Base-by-base conservation (phyloP, 2,329 filamentous ascomycete species). In the Didymella pomorum region DNA sequence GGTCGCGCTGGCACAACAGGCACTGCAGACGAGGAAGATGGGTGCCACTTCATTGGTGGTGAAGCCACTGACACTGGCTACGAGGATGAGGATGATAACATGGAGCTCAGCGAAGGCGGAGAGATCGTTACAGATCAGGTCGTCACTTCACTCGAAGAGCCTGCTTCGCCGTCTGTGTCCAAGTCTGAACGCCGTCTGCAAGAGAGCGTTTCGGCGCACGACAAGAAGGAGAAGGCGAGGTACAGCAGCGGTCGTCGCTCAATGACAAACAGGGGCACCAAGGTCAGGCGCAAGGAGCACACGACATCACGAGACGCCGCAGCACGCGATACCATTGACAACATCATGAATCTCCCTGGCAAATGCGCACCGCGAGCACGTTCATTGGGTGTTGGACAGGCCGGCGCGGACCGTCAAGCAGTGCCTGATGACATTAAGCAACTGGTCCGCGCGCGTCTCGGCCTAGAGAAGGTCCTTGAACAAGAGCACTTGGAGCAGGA, bases 51-150 rank as follows among this genome's bases (percentile, higher is more conserved):
- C 4, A n/a, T 35, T 12, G 46, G 57, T 16, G 53, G 60, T 28
- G 63, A 69, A 50, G 29, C 20, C 18, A 43, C 60, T 2, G 53
- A 50, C 26, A 20, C 50, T 5, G 64, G 63, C 1, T 67, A 69
- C 25, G 58, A 61, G 42, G 66, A 67, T 12, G 60, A 66, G n/a
- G 53, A 66, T 23, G 58, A 59, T 12, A 65, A 61, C 29, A 65
- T 66, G 65, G 61, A 65, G 33, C 14, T 62, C 21, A 67, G 59
- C 28, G 60, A 68, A 21, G 53, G 43, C 26, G 21, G 14, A 21
- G 4, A 43, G 4, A 25, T 3, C 11, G 7, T n/a, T 11, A 42
- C 20, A 9, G 25, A 18, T n/a, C 21, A 41, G 12, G 18, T 23
- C 4, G 10, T 37, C 4, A 20, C 5, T 12, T n/a, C 25, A 20